These are phyloP conservation scores for Senecio squalidus DNA, from an alignment of 140 eudicot species.

Conservation along the genomic window DNA sequence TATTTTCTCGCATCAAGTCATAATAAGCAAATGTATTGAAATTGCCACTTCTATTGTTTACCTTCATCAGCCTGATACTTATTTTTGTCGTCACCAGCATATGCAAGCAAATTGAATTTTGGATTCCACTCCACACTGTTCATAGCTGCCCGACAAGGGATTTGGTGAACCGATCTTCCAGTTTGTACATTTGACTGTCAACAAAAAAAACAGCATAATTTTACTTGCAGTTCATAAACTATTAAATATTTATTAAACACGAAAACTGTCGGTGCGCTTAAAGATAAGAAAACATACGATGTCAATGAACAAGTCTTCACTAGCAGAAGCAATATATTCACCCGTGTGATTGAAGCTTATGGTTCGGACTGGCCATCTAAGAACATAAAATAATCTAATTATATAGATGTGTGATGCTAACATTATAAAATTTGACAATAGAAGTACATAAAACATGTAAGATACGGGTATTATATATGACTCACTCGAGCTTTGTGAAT, in stretches of 20 bases:
- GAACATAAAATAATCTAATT: background rate
- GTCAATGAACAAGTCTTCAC: conserved; percentile 96
- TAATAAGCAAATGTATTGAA: background rate
- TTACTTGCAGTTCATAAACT: background rate
- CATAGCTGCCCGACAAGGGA: conserved; percentile 98
- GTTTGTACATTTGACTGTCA: conserved; percentile 75
- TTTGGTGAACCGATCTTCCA: conserved; percentile 92
- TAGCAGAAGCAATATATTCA: conserved; percentile 92
- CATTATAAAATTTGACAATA: background rate
- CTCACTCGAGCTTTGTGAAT: conserved; percentile 96
- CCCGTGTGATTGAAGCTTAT: conserved; percentile 97
- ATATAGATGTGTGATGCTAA: background rate
- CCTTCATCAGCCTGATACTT: conserved; percentile 99
- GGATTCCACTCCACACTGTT: conserved; percentile 99
- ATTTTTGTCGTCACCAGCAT: conserved; percentile 98
- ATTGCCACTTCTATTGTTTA: background rate
- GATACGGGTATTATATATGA: conserved; percentile 4
- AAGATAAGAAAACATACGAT: conserved; percentile 45
- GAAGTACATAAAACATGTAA: background rate
- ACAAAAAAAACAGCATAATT: conserved; percentile 1
- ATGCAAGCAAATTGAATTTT: conserved; percentile 84
- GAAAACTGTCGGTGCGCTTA: background rate
- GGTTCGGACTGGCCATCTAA: conserved; percentile 99
- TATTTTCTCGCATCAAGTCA: too few species aligned
- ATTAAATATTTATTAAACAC: background rate